Conservation (phyloP, 768 basidiomycete species). For the Auricularia heimuer region DNA sequence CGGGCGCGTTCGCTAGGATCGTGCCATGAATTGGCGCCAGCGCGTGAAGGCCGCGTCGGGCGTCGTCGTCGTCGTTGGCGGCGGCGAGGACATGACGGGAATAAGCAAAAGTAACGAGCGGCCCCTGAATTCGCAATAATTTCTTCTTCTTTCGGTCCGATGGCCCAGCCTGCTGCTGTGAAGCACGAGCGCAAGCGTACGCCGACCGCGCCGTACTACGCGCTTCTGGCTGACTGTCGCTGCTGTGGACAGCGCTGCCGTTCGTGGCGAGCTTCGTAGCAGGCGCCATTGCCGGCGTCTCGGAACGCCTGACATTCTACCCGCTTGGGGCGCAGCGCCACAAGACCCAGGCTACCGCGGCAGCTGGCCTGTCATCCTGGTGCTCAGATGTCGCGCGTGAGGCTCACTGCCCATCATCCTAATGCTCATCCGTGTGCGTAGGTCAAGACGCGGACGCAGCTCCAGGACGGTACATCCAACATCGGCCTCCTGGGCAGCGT, state of each 20-base stretch:
- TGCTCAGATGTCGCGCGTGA: conserved; percentile 71
- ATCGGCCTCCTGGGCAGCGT: conserved; percentile 78
- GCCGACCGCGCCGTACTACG: too few species aligned
- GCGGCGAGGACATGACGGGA: too few species aligned
- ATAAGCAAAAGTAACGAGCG: too few species aligned
- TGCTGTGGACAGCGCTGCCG: conserved; percentile 49
- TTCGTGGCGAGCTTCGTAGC: conserved; percentile 87
- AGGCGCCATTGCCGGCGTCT: conserved; percentile 89
- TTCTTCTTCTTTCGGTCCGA: too few species aligned
- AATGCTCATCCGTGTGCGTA: conserved; percentile 18
- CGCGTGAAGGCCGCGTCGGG: too few species aligned
- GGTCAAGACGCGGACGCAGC: conserved; percentile 98
- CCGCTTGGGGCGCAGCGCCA: conserved; percentile 58
- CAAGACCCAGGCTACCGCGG: not conserved
- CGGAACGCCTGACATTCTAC: conserved; percentile 61
- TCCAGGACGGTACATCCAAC: conserved; percentile 73
- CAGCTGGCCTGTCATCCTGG: not conserved
- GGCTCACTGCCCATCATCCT: too few species aligned
- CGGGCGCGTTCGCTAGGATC: not conserved
- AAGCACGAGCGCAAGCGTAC: too few species aligned
- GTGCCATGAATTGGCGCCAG: too few species aligned
- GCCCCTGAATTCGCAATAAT: too few species aligned
- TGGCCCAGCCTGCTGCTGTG: too few species aligned
- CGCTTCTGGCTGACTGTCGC: too few species aligned
- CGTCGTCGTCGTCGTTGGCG: too few species aligned